phyloP scores from a whole-genome alignment of 495 filamentous ascomycete genomes.

The Neurospora tetrasperma region DNA sequence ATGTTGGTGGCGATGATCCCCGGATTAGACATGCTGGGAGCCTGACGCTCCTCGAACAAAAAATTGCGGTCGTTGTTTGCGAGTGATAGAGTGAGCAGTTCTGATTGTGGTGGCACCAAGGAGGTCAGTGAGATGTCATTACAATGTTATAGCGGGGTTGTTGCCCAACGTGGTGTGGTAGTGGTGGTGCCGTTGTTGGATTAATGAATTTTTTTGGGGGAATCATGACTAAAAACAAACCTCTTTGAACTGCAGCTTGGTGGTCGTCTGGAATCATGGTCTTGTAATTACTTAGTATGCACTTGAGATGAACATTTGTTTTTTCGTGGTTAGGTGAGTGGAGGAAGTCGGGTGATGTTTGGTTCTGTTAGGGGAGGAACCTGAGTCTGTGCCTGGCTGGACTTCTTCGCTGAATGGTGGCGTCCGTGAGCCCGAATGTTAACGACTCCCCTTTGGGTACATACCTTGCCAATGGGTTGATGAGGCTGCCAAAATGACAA shows the following conservation, averaged over 20 bases:
- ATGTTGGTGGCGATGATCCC: conserved; percentile 59
- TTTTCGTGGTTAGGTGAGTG: not conserved
- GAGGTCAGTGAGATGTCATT: not conserved
- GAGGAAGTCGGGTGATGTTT: not conserved
- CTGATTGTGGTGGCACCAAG: conserved; percentile 8
- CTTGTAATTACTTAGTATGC: not conserved
- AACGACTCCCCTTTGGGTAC: not conserved
- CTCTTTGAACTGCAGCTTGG: not conserved
- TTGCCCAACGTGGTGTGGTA: not conserved
- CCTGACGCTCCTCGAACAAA: conserved; percentile 8
- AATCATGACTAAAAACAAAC: no score
- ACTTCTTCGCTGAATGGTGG: not conserved
- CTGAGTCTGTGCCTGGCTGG: not conserved
- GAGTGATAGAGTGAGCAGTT: not conserved
- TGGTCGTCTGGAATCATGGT: not conserved
- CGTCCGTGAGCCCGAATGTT: not conserved
- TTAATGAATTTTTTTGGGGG: no score
- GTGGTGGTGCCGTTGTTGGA: not conserved
- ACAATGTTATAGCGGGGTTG: not conserved
- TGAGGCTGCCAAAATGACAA: not conserved
- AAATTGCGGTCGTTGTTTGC: conserved; percentile 6
- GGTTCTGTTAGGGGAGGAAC: not conserved
- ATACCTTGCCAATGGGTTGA: not conserved
- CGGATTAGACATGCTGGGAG: conserved; percentile 31
- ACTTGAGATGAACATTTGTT: not conserved